Base-by-base conservation (phyloP, 208 protist species). In the Wallacemonas sp. region DNA sequence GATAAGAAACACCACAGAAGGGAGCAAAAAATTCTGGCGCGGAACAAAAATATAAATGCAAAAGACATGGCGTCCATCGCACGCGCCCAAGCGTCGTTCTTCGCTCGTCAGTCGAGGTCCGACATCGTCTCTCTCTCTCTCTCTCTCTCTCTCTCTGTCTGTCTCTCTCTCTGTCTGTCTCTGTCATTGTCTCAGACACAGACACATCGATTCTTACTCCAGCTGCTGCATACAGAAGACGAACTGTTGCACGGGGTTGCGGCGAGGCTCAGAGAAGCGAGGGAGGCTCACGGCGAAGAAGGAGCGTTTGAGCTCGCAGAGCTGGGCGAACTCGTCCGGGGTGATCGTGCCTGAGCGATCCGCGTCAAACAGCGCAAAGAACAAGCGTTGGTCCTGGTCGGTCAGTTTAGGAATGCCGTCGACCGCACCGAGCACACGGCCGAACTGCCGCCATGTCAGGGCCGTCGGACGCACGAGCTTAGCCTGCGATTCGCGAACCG, bases 201-300 rank as follows among this genome's bases (percentile, higher is more conserved):
- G n/a, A n/a, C n/a, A n/a, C n/a, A n/a, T n/a, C n/a, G 50, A 15
- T 8, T 37, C 17, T 60, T 57, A 89, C 21, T 84, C 79, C 2
- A 87, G 73, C 60, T 93, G 83, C 45, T 90, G 86, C 82, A 93
- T 89, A 63, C 86, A 93, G 52, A 72, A 77, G 12, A 88, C 63
- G 39, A 89, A 93, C 60, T 82, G 69, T 63, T 93, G 86, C 5
- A 93, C 54, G 0, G 58, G 32, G 54, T 86, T 93, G 0, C 81
- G 71, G 30, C 63, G 62, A 12, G 76, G 74, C 67, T 85, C 78
- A 21, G 58, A 59, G 33, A 85, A 93, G 50, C 80, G 71, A 2
- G 82, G 75, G 27, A 82, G 53, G 5, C 76, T 63, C 15, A 41
- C 26, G 0, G 77, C 75, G 36, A 90, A 93, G 45, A 81, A 81